Evolutionary conservation across 352 stramenopile genomes (phyloP).

Genomic region (Paralagenidium karlingii): DNA sequence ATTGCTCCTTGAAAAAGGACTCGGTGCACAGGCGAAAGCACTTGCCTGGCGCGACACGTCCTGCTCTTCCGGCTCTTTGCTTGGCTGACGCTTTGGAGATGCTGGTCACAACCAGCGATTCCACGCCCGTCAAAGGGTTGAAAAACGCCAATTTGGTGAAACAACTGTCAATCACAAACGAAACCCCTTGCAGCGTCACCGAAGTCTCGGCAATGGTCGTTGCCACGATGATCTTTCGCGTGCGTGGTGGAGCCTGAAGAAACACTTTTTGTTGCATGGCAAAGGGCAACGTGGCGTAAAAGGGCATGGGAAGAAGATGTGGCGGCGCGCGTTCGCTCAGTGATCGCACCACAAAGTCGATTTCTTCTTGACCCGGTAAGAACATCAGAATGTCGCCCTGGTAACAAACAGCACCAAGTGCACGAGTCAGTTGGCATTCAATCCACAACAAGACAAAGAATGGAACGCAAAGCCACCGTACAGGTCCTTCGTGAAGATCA

Average conservation of each 20-base stretch:
- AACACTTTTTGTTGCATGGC: conserved; percentile 92
- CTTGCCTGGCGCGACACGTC: conserved; percentile 71
- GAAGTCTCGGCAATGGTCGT: conserved; percentile 94
- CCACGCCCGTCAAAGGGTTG: conserved; percentile 68
- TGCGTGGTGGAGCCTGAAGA: conserved; percentile 37
- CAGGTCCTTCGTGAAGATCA: conserved; percentile 36
- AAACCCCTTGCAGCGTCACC: conserved; percentile 95
- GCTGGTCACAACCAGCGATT: conserved; percentile 85
- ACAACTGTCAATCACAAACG: conserved; percentile 65
- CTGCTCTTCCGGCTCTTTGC: conserved; percentile 91
- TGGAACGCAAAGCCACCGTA: background rate
- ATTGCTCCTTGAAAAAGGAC: conserved; percentile 23
- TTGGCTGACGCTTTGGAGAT: conserved; percentile 95
- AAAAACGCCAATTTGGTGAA: conserved; percentile 80
- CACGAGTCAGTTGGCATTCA: too few relatives aligned
- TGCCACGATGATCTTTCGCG: conserved; percentile 74
- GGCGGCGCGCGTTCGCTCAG: conserved; percentile 30
- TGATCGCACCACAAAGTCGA: conserved; percentile 81
- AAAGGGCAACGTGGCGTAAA: conserved; percentile 90
- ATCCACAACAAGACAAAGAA: background rate
- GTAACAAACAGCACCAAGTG: background rate
- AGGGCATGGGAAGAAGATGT: conserved; percentile 41
- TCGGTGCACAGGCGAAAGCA: conserved; percentile 68
- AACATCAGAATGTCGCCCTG: conserved; percentile 93
- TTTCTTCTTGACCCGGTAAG: conserved; percentile 89